A percentile compares a stretch with the other conserved stretches of the same genome.
These are phyloP conservation scores for Saccharomyces paradoxus DNA, from an alignment of 805 yeast genomes.

Conservation along the genomic window DNA sequence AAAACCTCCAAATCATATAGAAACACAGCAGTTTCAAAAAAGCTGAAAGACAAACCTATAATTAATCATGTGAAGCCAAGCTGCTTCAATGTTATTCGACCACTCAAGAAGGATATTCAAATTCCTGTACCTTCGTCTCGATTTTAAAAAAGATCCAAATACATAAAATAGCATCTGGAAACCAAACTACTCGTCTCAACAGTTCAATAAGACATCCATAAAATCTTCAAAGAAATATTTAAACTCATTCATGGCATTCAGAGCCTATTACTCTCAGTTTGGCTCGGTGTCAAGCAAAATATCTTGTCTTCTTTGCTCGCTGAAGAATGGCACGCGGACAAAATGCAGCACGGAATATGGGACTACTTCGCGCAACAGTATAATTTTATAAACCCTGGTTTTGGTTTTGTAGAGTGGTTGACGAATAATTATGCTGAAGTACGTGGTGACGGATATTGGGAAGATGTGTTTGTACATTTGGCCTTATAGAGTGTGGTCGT, in stretches of 20 bases:
- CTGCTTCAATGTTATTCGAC: background rate
- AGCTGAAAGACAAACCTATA: background rate
- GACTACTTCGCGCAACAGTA: constrained; percentile 3
- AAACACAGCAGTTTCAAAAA: background rate
- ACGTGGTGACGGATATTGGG: background rate
- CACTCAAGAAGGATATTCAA: constrained; percentile 1
- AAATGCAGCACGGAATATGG: constrained; percentile 8
- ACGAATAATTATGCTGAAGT: background rate
- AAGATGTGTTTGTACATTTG: background rate
- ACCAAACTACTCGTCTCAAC: background rate
- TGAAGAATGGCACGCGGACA: constrained; percentile 14
- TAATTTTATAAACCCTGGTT: background rate
- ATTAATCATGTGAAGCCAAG: background rate
- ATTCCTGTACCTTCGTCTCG: constrained; percentile 11
- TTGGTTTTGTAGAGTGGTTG: background rate
- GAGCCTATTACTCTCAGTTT: constrained; percentile 23
- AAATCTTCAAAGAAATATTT: constrained; percentile 5
- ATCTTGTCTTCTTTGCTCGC: constrained; percentile 15
- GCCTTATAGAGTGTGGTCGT: background rate
- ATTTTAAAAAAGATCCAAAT: constrained; percentile 6
- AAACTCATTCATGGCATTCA: constrained; percentile 22
- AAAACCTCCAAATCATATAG: background rate
- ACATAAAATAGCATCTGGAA: background rate
- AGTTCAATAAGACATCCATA: background rate
- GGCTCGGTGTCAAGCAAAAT: constrained; percentile 17